Percentiles rank a stretch among this genome's conserved stretches.
These are phyloP conservation scores for Aristolochia contorta DNA, from an alignment of 164 flowering plant species.

Conservation along the genomic window DNA sequence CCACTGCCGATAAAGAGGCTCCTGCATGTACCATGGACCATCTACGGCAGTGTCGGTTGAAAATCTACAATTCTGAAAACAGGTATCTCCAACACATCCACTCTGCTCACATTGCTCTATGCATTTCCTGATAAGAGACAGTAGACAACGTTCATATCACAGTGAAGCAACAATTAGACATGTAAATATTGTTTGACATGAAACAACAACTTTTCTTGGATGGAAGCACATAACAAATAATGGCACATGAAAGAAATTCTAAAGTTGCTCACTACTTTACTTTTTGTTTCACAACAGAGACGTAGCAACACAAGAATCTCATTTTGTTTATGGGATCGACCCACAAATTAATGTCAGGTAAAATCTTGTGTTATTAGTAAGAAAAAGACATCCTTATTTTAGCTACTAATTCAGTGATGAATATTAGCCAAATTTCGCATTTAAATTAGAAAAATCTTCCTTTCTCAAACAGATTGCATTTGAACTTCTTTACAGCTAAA, in stretches of 20 bases:
- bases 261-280: background rate
- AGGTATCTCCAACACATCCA: constrained; percentile 66
- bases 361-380: too few relatives aligned
- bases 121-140: constrained; percentile 41
- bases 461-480: too few relatives aligned
- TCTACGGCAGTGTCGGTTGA: constrained; percentile 50
- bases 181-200: background rate
- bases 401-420: too few relatives aligned
- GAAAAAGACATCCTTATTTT: too few relatives aligned
- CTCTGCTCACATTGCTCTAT: constrained; percentile 63
- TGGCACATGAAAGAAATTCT: background rate
- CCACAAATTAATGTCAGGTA: too few relatives aligned
- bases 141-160: constrained; percentile 6
- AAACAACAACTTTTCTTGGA: background rate
- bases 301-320: too few relatives aligned
- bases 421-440: too few relatives aligned
- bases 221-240: background rate
- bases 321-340: too few relatives aligned
- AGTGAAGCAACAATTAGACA: background rate
- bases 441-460: too few relatives aligned
- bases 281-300: background rate
- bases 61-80: constrained; percentile 71
- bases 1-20: constrained; percentile 72
- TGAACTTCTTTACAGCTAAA: too few relatives aligned
- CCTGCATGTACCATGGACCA: constrained; percentile 83